Percentiles rank a stretch among this genome's conserved stretches.
These are phyloP conservation scores for Hypoxylon cercidicola DNA, from an alignment of 495 filamentous ascomycete genomes.

Conservation along the genomic window DNA sequence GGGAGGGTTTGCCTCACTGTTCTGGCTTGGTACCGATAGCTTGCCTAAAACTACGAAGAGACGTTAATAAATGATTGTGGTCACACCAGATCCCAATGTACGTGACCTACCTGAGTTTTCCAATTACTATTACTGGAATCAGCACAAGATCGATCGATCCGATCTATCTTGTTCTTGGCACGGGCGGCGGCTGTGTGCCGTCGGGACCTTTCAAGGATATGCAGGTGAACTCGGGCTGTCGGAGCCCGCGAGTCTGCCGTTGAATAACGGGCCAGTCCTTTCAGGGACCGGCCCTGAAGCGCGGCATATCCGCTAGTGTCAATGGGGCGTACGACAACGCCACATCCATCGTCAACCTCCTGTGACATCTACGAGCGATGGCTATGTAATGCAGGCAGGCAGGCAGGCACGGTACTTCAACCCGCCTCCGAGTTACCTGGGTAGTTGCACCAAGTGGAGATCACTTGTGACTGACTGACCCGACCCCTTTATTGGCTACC, in stretches of 20 bases:
- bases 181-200: conserved; percentile 72
- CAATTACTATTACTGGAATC: no score
- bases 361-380: no score
- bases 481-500: no score
- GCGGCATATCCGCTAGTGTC: conserved; percentile 67
- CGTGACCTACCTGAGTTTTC: no score
- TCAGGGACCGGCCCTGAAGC: conserved; percentile 54
- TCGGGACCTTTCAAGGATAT: conserved; percentile 68
- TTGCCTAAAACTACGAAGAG: conserved; percentile 70
- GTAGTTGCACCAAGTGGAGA: no score
- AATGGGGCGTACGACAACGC: conserved; percentile 61
- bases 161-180: no score
- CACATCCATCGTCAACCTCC: conserved; percentile 58
- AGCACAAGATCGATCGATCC: no score
- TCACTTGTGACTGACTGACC: no score
- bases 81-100: no score
- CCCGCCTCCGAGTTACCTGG: no score
- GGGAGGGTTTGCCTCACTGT: conserved; percentile 69
- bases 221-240: conserved; percentile 63
- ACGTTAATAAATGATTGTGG: conserved; percentile 76
- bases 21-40: conserved; percentile 78
- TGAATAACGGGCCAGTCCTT: conserved; percentile 42
- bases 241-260: conserved; percentile 54
- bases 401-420: no score
- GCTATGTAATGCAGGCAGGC: no score